Conservation (phyloP, 352 stramenopile genomes). For the Phytophthora idaei region DNA sequence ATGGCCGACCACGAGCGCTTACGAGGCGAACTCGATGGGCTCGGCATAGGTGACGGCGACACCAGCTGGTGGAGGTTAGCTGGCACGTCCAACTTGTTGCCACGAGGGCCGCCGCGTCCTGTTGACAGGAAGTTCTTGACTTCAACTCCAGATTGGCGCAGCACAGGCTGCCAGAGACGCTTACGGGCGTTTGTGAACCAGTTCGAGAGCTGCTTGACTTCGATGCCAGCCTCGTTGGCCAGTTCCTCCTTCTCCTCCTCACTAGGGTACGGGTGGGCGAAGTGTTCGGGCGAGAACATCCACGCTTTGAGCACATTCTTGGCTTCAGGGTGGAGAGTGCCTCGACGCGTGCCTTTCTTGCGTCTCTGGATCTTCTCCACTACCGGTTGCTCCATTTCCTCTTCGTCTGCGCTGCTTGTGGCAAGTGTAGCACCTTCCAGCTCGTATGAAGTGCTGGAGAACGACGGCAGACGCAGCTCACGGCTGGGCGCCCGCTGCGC, state of each 20-base stretch:
- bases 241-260: slow-evolving; percentile 90
- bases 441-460: slow-evolving; percentile 50
- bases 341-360: slow-evolving; percentile 86
- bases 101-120: slow-evolving; percentile 75
- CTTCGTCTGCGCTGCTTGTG: slow-evolving; percentile 28
- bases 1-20: slow-evolving; percentile 66
- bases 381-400: slow-evolving; percentile 24
- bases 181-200: slow-evolving; percentile 92
- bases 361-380: slow-evolving; percentile 38
- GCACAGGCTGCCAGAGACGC: slow-evolving; percentile 84
- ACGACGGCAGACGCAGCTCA: slow-evolving; percentile 60
- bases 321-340: slow-evolving; percentile 81
- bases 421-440: slow-evolving; percentile 30
- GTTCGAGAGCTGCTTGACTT: slow-evolving; percentile 91
- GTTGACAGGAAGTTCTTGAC: slow-evolving; percentile 91
- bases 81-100: slow-evolving; percentile 80
- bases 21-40: slow-evolving; percentile 47
- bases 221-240: slow-evolving; percentile 77
- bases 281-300: slow-evolving; percentile 91
- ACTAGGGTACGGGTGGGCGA: slow-evolving; percentile 87
- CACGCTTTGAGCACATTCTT: slow-evolving; percentile 90
- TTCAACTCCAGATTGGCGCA: slow-evolving; percentile 87
- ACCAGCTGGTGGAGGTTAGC: slow-evolving; percentile 66
- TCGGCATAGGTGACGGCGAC: slow-evolving; percentile 42
- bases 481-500: slow-evolving; percentile 42